Evolutionary conservation across 192 early-diverging fungal species (phyloP).

Genomic region (Rhizophlyctis rosea): DNA sequence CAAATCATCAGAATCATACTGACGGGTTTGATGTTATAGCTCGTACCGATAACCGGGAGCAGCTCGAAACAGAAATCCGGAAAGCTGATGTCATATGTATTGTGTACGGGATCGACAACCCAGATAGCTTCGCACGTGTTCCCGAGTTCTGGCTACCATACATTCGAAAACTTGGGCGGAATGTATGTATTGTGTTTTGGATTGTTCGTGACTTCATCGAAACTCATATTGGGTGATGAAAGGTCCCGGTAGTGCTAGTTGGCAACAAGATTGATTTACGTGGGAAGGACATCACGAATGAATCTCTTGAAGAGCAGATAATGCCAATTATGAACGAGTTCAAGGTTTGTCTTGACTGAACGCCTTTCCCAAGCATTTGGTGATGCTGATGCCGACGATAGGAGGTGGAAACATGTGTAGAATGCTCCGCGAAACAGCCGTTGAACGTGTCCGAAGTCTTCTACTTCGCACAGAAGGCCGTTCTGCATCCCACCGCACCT

Average conservation of each 20-base stretch:
- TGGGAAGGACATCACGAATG: constrained; percentile 79
- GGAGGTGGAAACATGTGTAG: constrained; percentile 98
- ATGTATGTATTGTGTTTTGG: constrained; percentile 50
- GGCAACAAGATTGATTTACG: constrained; percentile 90
- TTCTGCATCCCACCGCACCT: constrained; percentile 93
- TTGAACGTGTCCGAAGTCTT: constrained; percentile 99
- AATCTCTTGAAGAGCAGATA: constrained; percentile 88
- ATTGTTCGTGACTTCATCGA: background rate
- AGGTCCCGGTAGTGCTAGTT: constrained; percentile 90
- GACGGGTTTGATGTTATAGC: constrained; percentile 45
- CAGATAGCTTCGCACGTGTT: constrained; percentile 79
- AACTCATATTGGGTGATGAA: constrained; percentile 3
- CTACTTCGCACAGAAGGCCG: constrained; percentile 99
- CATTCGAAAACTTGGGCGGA: constrained; percentile 86
- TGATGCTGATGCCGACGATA: no score
- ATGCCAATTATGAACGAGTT: constrained; percentile 99
- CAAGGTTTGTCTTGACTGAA: constrained; percentile 54
- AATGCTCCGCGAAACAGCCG: constrained; percentile 94
- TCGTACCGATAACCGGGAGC: constrained; percentile 82
- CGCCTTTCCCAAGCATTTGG: no score
- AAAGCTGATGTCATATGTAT: constrained; percentile 98
- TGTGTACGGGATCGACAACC: constrained; percentile 88
- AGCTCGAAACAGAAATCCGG: constrained; percentile 88
- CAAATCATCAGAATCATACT: background rate
- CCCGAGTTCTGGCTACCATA: constrained; percentile 91